These are phyloP conservation scores for Huiozyma sinensis DNA, from an alignment of 805 yeast genomes.

Conservation along the genomic window DNA sequence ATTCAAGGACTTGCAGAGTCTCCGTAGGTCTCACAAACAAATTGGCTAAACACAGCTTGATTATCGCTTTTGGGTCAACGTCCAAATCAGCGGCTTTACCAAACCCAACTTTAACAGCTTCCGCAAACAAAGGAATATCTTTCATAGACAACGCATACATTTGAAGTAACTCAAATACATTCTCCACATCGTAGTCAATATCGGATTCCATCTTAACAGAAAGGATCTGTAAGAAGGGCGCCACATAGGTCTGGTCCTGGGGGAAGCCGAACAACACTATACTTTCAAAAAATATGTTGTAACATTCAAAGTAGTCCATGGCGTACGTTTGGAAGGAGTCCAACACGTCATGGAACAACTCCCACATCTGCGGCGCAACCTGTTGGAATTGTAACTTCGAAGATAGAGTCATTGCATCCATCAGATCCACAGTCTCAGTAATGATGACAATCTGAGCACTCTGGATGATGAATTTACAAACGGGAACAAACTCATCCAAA, in stretches of 20 bases:
- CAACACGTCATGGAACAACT: conserved; percentile 36
- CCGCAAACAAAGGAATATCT: conserved; percentile 23
- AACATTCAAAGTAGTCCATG: conserved; percentile 45
- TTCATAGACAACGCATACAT: conserved; percentile 25
- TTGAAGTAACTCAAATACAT: conserved; percentile 27
- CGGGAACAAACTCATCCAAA: conserved; percentile 46
- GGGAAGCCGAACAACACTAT: conserved; percentile 43
- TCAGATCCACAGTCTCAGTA: conserved; percentile 52
- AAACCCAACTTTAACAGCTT: conserved; percentile 11
- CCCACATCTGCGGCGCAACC: conserved; percentile 46
- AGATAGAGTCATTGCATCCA: conserved; percentile 44
- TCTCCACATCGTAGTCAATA: conserved; percentile 31
- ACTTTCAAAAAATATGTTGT: conserved; percentile 46
- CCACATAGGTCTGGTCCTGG: conserved; percentile 20
- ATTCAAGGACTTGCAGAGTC: conserved; percentile 43
- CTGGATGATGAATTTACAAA: conserved; percentile 45
- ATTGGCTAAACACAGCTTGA: conserved; percentile 53
- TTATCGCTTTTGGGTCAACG: conserved; percentile 34
- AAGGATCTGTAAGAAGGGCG: conserved; percentile 21
- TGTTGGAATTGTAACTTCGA: conserved; percentile 35
- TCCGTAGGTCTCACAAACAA: conserved; percentile 50
- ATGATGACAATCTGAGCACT: conserved; percentile 52
- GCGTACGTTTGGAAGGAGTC: conserved; percentile 52
- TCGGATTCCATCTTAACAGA: conserved; percentile 22
- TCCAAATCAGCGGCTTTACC: conserved; percentile 25